Evolutionary conservation across 805 yeast genomes (phyloP).

Genomic region (Wickerhamomyces mucosus): DNA sequence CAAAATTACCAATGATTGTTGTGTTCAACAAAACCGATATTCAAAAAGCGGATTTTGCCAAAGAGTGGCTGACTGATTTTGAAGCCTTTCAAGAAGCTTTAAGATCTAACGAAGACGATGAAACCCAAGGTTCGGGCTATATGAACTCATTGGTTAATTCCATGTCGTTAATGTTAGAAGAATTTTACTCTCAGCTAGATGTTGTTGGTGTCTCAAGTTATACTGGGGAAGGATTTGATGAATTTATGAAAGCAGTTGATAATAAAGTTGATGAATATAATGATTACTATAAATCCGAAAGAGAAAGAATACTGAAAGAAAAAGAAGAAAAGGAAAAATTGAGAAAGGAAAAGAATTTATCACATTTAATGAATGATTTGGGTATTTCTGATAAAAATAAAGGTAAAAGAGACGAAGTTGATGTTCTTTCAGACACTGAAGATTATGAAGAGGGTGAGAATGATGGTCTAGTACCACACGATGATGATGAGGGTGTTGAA

Average conservation of each 20-base stretch:
- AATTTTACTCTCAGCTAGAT: slow-evolving; percentile 87
- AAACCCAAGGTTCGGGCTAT: slow-evolving; percentile 70
- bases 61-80: slow-evolving; percentile 96
- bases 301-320: slow-evolving; percentile 70
- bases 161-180: slow-evolving; percentile 93
- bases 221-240: slow-evolving; percentile 93
- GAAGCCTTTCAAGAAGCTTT: slow-evolving; percentile 82
- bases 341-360: slow-evolving; percentile 62
- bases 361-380: slow-evolving; percentile 75
- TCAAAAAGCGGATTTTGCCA: slow-evolving; percentile 74
- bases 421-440: slow-evolving; percentile 46
- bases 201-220: slow-evolving; percentile 88
- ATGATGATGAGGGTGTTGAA: slow-evolving; percentile 41
- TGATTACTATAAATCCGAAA: slow-evolving; percentile 72
- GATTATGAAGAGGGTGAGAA: slow-evolving; percentile 34
- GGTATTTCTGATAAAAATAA: slow-evolving; percentile 45
- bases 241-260: slow-evolving; percentile 77
- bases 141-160: slow-evolving; percentile 92
- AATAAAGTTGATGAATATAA: slow-evolving; percentile 82
- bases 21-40: slow-evolving; percentile 96
- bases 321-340: slow-evolving; percentile 68
- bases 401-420: slow-evolving; percentile 33
- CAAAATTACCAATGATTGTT: slow-evolving; percentile 91
- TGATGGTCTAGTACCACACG: slow-evolving; percentile 32
- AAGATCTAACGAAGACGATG: slow-evolving; percentile 57